Base-by-base conservation (phyloP, 257 asterid species). In the Thymus quinquecostatus region DNA sequence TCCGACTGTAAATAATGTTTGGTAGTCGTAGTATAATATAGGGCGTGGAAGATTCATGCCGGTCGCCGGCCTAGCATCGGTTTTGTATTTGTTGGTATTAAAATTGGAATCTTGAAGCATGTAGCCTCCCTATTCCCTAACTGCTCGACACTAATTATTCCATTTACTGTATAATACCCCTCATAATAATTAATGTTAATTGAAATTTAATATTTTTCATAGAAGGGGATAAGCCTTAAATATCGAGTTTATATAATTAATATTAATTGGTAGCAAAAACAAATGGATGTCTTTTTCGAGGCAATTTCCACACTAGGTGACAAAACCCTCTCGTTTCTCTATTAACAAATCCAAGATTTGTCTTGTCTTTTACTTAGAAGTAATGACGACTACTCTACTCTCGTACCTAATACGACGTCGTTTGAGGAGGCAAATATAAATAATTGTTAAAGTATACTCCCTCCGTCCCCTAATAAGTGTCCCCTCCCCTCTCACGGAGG, bases 71-170 rank as follows among this genome's bases (percentile, higher is more conserved):
- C 80, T 64, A 65, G 63, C 77, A 79, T 61, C 14, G 49, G 8
- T 65, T 21, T 33, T 60, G 66, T 66, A 63, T 34, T 41, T 54
- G 7, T 47, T 27, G 53, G 10, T 73, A 69, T 57, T 64, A 48
- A 49, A 21, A 74, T 29, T 45, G 33, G 3, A 13, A 66, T 53
- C 33, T 74, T 58, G 79, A 57, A 74, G 79, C 48, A 14, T 78
- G 76, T 74, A 73, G 76, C 82, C 79, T 45, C 79, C 79, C 82
- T 48, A 73, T 76, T 45, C 79, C 79, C 82, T 48, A 68, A 73
- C 79, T 56, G 66, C 76, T 62, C 5, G 58, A 14, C 82, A 68
- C 70, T 64, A 68, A 73, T 74, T 64, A 68, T 74, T 64, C 66
- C 60, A n/a, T 34, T 41, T 40, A 41, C 3, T 48, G 34, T 66